Conservation (phyloP, 139 green algal species). For the Gonium pectorale region DNA sequence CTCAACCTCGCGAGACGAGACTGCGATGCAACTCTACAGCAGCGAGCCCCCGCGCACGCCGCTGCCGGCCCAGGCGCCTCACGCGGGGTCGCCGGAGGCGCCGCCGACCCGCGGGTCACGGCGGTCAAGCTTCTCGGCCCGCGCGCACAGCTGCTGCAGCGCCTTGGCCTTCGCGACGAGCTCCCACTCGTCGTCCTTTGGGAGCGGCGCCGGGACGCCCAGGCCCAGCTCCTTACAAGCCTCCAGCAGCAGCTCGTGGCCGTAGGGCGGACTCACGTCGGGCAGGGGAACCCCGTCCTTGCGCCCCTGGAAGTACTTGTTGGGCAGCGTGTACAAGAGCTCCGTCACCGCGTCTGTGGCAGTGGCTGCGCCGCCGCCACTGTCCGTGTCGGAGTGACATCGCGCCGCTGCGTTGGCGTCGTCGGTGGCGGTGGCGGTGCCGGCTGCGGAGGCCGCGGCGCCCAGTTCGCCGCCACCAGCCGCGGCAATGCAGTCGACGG, state of each 20-base stretch:
- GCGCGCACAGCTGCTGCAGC: not conserved
- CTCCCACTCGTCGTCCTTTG: slow-evolving; percentile 9
- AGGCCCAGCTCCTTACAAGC: not conserved
- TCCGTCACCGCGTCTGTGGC: not conserved
- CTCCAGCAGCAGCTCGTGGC: not conserved
- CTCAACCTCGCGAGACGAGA: too few relatives aligned
- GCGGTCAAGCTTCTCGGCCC: not conserved
- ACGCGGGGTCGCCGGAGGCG: too few relatives aligned
- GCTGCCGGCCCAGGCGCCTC: too few relatives aligned
- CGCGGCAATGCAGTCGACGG: too few relatives aligned
- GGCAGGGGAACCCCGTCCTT: not conserved
- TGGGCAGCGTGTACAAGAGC: not conserved
- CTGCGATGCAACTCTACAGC: too few relatives aligned
- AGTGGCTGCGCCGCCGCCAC: not conserved
- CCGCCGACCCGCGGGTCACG: too few relatives aligned
- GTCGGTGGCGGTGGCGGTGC: not conserved
- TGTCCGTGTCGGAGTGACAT: not conserved
- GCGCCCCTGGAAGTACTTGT: slow-evolving; percentile 13
- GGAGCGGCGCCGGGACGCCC: not conserved
- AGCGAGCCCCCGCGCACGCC: too few relatives aligned
- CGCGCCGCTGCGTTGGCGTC: not conserved
- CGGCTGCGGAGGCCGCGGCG: not conserved
- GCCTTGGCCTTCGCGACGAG: not conserved
- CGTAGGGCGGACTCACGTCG: not conserved
- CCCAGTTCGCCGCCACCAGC: not conserved